phyloP scores from a whole-genome alignment of 2,329 filamentous ascomycete species.

The Fusarium sp. region DNA sequence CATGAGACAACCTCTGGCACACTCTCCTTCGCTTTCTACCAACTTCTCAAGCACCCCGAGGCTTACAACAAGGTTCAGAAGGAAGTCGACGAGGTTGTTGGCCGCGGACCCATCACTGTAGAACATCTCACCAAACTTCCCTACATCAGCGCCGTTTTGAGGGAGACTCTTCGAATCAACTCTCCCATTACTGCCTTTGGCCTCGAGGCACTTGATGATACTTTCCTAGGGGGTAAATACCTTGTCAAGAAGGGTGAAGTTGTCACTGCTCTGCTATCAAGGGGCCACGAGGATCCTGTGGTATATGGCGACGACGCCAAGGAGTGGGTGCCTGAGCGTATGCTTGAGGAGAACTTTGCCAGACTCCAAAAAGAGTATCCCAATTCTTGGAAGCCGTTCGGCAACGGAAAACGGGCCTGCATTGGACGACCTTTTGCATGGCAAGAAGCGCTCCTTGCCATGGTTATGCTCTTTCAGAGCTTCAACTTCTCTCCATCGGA shows the following conservation, averaged over 20 bases:
- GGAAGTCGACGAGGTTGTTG: constrained; percentile 77
- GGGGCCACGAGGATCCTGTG: constrained; percentile 72
- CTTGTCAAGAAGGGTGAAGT: constrained; percentile 66
- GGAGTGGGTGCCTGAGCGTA: constrained; percentile 79
- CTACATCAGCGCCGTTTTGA: constrained; percentile 75
- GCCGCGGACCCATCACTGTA: constrained; percentile 68
- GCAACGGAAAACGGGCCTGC: constrained; percentile 78
- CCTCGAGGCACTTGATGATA: constrained; percentile 68
- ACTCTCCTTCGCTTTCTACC: constrained; percentile 75
- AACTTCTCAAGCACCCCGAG: constrained; percentile 74
- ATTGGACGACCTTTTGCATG: constrained; percentile 82
- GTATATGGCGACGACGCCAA: constrained; percentile 77
- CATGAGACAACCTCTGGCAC: constrained; percentile 81
- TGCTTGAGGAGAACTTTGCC: constrained; percentile 78
- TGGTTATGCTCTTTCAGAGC: constrained; percentile 77
- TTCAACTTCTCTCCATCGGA: constrained; percentile 76
- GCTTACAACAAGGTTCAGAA: constrained; percentile 73
- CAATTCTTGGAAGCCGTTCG: constrained; percentile 81
- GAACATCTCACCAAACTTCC: constrained; percentile 75
- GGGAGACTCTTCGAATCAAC: constrained; percentile 75
- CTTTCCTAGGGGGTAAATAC: constrained; percentile 74
- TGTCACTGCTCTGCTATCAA: constrained; percentile 65
- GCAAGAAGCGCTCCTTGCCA: constrained; percentile 77
- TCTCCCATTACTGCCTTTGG: constrained; percentile 73
- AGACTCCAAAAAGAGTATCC: constrained; percentile 72